Evolutionary conservation across 179 eudicot genomes (phyloP), one percentile per base, ranked within the genome.

Genomic region (Patellifolia procumbens): DNA sequence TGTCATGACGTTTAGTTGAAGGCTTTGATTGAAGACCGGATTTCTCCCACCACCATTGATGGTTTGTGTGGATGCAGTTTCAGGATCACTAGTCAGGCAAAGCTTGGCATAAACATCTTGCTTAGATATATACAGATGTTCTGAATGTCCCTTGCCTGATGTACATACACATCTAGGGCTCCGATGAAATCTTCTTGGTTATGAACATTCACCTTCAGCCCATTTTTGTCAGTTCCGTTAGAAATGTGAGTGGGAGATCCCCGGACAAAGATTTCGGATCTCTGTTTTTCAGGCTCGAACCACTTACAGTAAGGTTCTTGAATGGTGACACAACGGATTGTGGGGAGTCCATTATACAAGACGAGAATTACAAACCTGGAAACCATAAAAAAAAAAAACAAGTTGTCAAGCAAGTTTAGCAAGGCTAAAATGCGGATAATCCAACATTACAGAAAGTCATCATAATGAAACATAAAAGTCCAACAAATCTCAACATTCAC

Each of bases 81-180:
- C 95, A 0, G 93, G 93, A 56, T 92, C 89, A 63, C 85, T 86
- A 1, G 96, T 92, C 60, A 92, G 86, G 81, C 86, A 91, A 75
- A 92, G 80, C 86, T 91, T 92, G 69, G 97, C 96, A 68, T 92
- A 92, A 69, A 92, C 97, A 78, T 92, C 97, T 87, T 92, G 97
- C 79, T 92, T 92, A 31, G 93, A 75, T 92, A 92, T 61, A 92
- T 92, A 81, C 97, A 92, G 77, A 92, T 88, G 91, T 92, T 92
- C 69, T 91, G 97, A 65, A 92, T 91, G 79, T 92, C 93, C 64
- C 93, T 85, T 42, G 97, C 97, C 55, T 87, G 91, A 74, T 92
- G 93, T 56, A 89, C 79, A 66, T 80, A 82, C 29, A 92, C 93
- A 72, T 91, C 93, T 39, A 92, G 90, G 75, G 84, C 86, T 39